Evolutionary conservation across 2,329 filamentous ascomycete genomes (phyloP).

Genomic region (Colletotrichum destructivum): DNA sequence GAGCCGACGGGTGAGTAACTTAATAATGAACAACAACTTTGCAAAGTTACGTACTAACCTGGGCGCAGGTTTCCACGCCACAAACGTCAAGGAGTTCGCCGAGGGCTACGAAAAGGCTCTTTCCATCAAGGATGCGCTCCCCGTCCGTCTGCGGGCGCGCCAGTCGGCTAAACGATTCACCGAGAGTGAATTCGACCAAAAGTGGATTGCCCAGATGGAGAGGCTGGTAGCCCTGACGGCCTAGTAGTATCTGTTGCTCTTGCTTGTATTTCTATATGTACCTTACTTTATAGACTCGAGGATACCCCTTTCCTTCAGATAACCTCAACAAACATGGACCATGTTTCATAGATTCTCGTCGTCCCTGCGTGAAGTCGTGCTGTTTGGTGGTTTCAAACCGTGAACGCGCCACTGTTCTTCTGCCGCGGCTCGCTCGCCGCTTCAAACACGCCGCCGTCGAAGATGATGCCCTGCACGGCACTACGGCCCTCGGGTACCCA

Average conservation of each 20-base stretch:
- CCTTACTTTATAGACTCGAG: constrained; percentile 51
- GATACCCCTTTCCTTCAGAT: constrained; percentile 53
- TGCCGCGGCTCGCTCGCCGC: constrained; percentile 84
- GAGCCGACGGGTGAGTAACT: constrained; percentile 77
- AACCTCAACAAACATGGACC: constrained; percentile 29
- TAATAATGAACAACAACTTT: too few species aligned
- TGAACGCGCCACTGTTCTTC: constrained; percentile 77
- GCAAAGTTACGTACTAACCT: constrained; percentile 41
- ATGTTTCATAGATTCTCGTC: background rate
- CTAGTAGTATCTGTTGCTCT: constrained; percentile 24
- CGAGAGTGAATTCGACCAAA: constrained; percentile 85
- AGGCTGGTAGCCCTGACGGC: constrained; percentile 71
- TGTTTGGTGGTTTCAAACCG: constrained; percentile 48
- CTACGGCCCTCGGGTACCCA: constrained; percentile 76
- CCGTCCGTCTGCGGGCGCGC: constrained; percentile 82
- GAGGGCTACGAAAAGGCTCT: constrained; percentile 84
- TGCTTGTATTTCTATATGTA: constrained; percentile 42
- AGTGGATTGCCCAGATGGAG: constrained; percentile 84
- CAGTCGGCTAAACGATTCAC: constrained; percentile 88
- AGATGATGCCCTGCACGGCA: constrained; percentile 78
- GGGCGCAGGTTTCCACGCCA: constrained; percentile 83
- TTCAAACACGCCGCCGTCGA: constrained; percentile 80
- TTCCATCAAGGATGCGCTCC: constrained; percentile 78
- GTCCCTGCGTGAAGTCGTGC: background rate
- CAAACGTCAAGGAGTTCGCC: constrained; percentile 84